A percentile compares a stretch with the other conserved stretches of the same genome.
Evolutionary conservation across 192 early-diverging fungal genomes (phyloP).

Genomic region (Coemansia sp.): DNA sequence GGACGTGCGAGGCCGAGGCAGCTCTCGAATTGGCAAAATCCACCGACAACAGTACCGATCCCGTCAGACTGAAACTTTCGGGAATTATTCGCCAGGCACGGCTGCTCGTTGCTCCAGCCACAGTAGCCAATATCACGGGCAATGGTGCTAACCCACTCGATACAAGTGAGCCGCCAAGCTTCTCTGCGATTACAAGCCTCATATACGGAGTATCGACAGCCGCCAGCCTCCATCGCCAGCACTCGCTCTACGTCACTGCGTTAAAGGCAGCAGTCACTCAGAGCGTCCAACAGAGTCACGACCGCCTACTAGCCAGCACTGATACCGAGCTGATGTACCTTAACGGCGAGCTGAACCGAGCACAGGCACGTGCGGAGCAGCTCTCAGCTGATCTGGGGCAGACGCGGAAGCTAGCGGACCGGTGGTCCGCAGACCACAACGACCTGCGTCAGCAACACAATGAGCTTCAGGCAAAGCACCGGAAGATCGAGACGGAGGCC

Average conservation of each 20-base stretch:
- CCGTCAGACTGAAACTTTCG: neutral
- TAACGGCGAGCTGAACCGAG: neutral
- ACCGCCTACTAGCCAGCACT: conserved; percentile 1
- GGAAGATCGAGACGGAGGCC: conserved; percentile 17
- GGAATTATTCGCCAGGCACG: neutral
- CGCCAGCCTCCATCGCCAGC: neutral
- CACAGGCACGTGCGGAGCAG: neutral
- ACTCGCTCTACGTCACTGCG: neutral
- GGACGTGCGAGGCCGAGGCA: conserved; percentile 19
- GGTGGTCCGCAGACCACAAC: neutral
- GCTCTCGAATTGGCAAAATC: conserved; percentile 1
- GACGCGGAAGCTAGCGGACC: neutral
- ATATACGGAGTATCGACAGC: neutral
- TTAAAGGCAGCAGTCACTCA: neutral
- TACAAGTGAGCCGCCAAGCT: neutral
- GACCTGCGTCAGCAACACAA: neutral
- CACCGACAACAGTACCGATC: neutral
- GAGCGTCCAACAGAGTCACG: conserved; percentile 6
- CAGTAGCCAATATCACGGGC: neutral
- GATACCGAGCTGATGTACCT: conserved; percentile 7
- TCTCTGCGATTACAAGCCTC: neutral
- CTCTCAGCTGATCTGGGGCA: neutral
- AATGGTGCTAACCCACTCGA: no score
- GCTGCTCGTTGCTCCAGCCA: neutral
- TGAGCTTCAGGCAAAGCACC: conserved; percentile 4